A percentile compares a stretch with the other conserved stretches of the same genome.
phyloP scores from a whole-genome alignment of 176 grass and related monocot genomes.

The Areca catechu region DNA sequence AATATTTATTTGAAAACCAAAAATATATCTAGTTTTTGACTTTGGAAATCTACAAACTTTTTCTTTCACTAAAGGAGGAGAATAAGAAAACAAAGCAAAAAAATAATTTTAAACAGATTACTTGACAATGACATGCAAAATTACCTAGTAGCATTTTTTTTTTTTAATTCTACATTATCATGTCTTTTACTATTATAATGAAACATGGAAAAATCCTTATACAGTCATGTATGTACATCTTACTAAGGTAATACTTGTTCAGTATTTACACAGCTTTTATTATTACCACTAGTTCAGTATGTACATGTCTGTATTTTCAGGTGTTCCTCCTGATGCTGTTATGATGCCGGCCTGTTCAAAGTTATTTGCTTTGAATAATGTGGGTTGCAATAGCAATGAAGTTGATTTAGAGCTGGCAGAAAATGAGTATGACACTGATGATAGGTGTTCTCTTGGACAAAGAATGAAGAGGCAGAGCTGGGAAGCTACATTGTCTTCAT shows the following conservation, averaged over 20 bases:
- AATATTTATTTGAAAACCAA: no score
- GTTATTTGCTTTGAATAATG: slow-evolving; percentile 20
- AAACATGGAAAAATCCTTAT: no score
- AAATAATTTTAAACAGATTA: no score
- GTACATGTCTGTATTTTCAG: slow-evolving; percentile 23
- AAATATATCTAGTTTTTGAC: no score
- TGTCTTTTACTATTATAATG: no score
- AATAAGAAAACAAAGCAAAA: no score
- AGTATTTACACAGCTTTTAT: not conserved
- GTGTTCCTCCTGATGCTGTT: slow-evolving; percentile 36
- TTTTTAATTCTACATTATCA: no score
- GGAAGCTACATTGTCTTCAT: slow-evolving; percentile 55
- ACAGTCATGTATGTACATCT: no score
- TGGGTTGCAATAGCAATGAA: slow-evolving; percentile 16
- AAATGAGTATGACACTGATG: slow-evolving; percentile 15
- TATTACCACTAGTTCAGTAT: slow-evolving; percentile 1
- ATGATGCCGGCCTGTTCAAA: slow-evolving; percentile 19
- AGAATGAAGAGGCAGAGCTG: slow-evolving; percentile 48
- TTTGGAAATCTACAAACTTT: no score
- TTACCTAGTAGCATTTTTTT: no score
- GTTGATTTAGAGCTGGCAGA: slow-evolving; percentile 3
- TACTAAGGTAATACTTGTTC: not conserved
- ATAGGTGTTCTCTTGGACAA: slow-evolving; percentile 23
- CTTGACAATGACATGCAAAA: no score
- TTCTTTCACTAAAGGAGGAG: no score